phyloP scores from a whole-genome alignment of 148 eudicot genomes.

The Diospyros kaki region DNA sequence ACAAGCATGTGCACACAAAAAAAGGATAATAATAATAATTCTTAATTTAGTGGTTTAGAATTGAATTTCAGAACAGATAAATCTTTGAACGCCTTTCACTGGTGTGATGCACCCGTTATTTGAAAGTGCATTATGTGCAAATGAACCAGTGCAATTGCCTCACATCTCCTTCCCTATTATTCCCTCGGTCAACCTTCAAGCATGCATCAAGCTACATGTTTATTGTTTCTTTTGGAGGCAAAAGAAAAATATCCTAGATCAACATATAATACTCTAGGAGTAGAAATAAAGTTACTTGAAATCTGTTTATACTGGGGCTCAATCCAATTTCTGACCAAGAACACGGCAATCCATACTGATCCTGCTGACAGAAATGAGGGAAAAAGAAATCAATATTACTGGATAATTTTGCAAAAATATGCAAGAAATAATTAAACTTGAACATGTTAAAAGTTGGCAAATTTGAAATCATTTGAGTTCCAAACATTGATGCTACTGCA shows the following conservation, averaged over 20 bases:
- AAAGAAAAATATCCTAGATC: neutral
- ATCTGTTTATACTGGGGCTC: conserved; percentile 69
- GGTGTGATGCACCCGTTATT: neutral
- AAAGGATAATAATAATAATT: no score
- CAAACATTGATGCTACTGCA: no score
- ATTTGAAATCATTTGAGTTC: neutral
- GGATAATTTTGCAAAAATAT: neutral
- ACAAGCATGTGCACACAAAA: no score
- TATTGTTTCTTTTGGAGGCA: neutral
- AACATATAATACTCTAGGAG: neutral
- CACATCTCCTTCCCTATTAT: neutral
- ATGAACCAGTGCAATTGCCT: no score
- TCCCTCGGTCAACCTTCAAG: neutral
- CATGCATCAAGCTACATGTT: neutral
- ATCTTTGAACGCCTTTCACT: neutral
- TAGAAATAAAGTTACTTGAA: conserved; percentile 42
- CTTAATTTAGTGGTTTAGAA: neutral
- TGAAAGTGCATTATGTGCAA: no score
- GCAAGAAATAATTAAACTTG: neutral
- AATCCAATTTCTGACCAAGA: conserved; percentile 41
- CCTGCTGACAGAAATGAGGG: conserved; percentile 35
- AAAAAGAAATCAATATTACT: neutral
- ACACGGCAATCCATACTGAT: conserved; percentile 58
- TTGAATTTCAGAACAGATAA: neutral
- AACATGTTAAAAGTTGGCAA: neutral